Base-by-base conservation (phyloP, 1,139 yeast genomes). In the Sugiyamaella paludigena region DNA sequence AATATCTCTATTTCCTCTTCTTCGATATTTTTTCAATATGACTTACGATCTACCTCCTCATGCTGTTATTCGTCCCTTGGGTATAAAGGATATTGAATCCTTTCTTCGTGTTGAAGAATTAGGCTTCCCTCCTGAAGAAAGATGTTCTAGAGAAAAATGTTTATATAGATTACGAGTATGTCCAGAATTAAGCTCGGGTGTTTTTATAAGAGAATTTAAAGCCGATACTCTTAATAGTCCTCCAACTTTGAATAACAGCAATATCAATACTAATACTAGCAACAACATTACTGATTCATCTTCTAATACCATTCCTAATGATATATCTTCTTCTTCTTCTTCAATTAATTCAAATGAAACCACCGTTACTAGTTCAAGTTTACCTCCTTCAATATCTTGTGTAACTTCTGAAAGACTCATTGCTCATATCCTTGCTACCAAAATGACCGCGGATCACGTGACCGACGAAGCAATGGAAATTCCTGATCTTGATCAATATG, bases 121-220 rank as follows among this genome's bases (percentile, higher is more conserved):
- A 47, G 89, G 94, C 10, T 89, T 88, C 68, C 81, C 87, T 4
- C 64, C 71, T 9, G 91, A 83, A 63, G 78, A 69, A 58, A 59
- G 95, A 52, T 84, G 88, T 47, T 66, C 87, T 6, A 66, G 64
- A 26, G 88, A 82, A 50, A 83, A 79, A 59, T 70, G 87, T 51
- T 70, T 71, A 55, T 91, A 87, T 70, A 76, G 97, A 59, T 74
- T 92, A 57, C 76, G 78, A 2, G 80, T 75, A 2, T 89, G 97
- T 65, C 98, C 98, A 9, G 98, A 92, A 66, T 77, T 92, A 53
- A 83, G 94, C 57, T 81, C 91, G 4, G 98, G 98, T 1, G 75
- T 92, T 52, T 91, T 91, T 62, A 74, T 86, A 45, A 78, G 97
- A 64, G 82, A 81, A 51, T 87, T 83, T 67, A 54, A 33, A 33